These are phyloP conservation scores for Alternaria solani DNA, from an alignment of 2,329 filamentous ascomycete genomes.

Conservation along the genomic window DNA sequence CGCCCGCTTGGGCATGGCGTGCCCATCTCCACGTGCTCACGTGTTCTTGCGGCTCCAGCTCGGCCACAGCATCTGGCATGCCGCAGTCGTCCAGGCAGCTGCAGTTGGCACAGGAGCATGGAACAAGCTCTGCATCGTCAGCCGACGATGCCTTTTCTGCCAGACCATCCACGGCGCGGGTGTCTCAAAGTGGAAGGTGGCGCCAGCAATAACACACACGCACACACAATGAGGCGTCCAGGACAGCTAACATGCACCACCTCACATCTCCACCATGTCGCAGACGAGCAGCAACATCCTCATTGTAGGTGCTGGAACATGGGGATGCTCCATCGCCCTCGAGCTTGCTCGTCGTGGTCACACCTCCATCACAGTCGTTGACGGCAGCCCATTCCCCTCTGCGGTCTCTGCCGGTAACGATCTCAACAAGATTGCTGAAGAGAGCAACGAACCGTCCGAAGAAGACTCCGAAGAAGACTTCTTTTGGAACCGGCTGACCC, in stretches of 20 bases:
- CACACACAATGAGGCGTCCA: conserved; percentile 11
- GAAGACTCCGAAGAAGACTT: conserved; percentile 45
- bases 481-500: conserved; percentile 44
- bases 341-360: conserved; percentile 59
- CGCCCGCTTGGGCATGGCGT: conserved; percentile 13
- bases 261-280: conserved; percentile 4
- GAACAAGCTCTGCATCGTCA: background rate
- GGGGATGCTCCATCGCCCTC: conserved; percentile 60
- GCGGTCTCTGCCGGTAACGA: conserved; percentile 59
- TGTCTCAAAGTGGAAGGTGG: conserved; percentile 12
- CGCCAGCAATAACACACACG: background rate
- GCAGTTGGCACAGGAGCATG: background rate
- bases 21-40: conserved; percentile 17
- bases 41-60: conserved; percentile 2
- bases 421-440: conserved; percentile 58
- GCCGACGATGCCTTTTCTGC: background rate
- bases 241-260: background rate
- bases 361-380: conserved; percentile 56
- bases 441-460: conserved; percentile 34
- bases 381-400: conserved; percentile 55
- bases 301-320: conserved; percentile 61
- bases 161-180: conserved; percentile 1
- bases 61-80: background rate
- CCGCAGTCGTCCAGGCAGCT: background rate
- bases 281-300: conserved; percentile 36